Evolutionary conservation across 2,329 filamentous ascomycete genomes (phyloP), one percentile per base, ranked within the genome.

Genomic region (Cercospora citrullina): DNA sequence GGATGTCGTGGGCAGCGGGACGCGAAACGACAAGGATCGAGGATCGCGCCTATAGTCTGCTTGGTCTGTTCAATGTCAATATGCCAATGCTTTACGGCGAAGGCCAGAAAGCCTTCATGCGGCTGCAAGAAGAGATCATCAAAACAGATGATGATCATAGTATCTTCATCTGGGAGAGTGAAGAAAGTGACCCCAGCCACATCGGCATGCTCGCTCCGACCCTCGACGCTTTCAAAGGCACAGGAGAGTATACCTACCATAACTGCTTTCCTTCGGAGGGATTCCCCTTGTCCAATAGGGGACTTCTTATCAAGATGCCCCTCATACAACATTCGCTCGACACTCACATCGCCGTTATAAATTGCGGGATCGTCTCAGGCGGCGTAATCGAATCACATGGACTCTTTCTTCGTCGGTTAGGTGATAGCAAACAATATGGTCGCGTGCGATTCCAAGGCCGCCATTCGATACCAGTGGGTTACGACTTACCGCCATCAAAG

Each of bases 71-170:
- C 26, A 39, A 62, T 30, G 60, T 62, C 12, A 42, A 48, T 16
- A 48, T 62, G 33, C 60, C 60, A 4, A 42, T 62, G 60, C 33
- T 62, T 8, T 62, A 62, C 2, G 60, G 60, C 3, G 60, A 62
- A 18, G 60, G 60, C 23, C 4, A 2, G 1, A 62, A 51, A 21
- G 60, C 60, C 6, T 62, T 45, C 39, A 45, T 31, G 33, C 39
- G 39, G 1, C 60, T 62, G 1, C 60, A 62, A 16, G 33, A 23
- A 23, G 60, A 42, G 14, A 62, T 62, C 16, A 28, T 51, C 9
- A 62, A 62, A 36, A 31, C 12, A 12, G 16, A 23, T 8, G 36
- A 45, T 4, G 39, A 62, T 26, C 18, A 48, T 4, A 48, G 14
- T 4, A 42, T 62, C 3, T 62, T 62, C 21, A 5, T 31, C 39